Evolutionary conservation across 345 rosid species (phyloP).

Genomic region (Combretum micranthum): DNA sequence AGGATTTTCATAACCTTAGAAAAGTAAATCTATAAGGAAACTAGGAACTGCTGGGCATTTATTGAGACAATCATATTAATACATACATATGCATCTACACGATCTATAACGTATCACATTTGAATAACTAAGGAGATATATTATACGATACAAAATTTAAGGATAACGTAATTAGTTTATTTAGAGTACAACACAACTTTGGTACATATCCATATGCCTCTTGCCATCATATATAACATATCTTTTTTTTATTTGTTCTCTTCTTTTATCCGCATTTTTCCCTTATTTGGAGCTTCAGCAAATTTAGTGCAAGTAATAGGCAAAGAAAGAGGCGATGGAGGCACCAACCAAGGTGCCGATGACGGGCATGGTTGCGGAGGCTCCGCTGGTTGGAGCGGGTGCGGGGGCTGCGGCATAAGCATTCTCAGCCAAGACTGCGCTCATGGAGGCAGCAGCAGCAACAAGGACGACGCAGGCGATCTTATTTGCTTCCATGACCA

Average conservation of each 20-base stretch:
- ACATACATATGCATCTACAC: too few relatives aligned
- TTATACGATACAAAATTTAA: too few relatives aligned
- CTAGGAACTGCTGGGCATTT: too few relatives aligned
- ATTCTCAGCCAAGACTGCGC: constrained; percentile 41
- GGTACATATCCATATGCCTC: too few relatives aligned
- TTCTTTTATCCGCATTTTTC: background rate
- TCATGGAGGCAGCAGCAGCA: constrained; percentile 55
- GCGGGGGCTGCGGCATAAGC: constrained; percentile 30
- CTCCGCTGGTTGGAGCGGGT: constrained; percentile 31
- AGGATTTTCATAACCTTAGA: too few relatives aligned
- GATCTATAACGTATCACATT: too few relatives aligned
- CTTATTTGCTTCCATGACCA: constrained; percentile 68
- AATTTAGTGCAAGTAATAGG: constrained; percentile 46
- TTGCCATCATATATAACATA: too few relatives aligned
- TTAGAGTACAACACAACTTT: too few relatives aligned
- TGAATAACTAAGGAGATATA: too few relatives aligned
- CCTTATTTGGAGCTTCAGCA: background rate
- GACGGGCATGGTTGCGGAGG: constrained; percentile 38
- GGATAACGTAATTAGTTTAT: too few relatives aligned
- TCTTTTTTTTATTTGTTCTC: background rate
- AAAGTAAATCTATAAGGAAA: too few relatives aligned
- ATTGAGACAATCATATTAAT: too few relatives aligned
- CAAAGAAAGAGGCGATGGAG: constrained; percentile 51
- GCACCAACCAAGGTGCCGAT: constrained; percentile 59
- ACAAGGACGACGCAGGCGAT: constrained; percentile 44